Percentiles rank a stretch among this genome's conserved stretches.
Evolutionary conservation across 148 eudicot species (phyloP).

Genomic region (Rhododendron mucronatum): DNA sequence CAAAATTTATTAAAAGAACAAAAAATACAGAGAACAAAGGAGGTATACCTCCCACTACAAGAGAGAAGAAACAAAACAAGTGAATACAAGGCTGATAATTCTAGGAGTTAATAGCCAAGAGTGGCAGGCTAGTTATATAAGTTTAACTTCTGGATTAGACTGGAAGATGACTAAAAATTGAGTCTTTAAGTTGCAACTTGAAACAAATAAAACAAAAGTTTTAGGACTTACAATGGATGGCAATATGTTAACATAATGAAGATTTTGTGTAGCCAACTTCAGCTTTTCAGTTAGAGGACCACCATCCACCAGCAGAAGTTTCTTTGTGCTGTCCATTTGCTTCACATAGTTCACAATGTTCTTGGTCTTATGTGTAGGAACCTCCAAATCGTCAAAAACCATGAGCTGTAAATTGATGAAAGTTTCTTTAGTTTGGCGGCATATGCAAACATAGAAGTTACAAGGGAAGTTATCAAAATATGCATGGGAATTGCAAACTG

Average conservation of each 20-base stretch:
- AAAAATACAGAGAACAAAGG: neutral
- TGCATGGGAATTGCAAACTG: neutral
- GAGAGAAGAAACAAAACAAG: neutral
- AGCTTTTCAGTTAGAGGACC: conserved; percentile 66
- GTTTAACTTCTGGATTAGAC: neutral
- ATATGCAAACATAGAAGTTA: neutral
- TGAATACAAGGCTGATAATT: neutral
- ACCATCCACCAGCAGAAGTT: conserved; percentile 81
- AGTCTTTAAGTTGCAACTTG: neutral
- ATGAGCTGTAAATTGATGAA: conserved; percentile 51
- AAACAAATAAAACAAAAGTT: neutral
- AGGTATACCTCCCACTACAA: neutral
- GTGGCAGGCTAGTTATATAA: neutral
- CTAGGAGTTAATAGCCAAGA: neutral
- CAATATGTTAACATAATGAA: conserved; percentile 73
- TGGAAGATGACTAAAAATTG: neutral
- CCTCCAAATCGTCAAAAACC: conserved; percentile 75
- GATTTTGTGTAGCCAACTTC: conserved; percentile 82
- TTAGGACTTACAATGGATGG: conserved; percentile 78
- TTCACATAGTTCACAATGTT: conserved; percentile 68
- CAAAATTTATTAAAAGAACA: neutral
- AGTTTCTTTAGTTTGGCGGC: conserved; percentile 1
- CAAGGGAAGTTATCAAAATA: neutral
- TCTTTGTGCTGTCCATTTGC: conserved; percentile 69
- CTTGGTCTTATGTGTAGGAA: conserved; percentile 91